Evolutionary conservation across 2,329 filamentous ascomycete species (phyloP), one percentile per base, ranked within the genome.

Genomic region (Fusarium domesticum): DNA sequence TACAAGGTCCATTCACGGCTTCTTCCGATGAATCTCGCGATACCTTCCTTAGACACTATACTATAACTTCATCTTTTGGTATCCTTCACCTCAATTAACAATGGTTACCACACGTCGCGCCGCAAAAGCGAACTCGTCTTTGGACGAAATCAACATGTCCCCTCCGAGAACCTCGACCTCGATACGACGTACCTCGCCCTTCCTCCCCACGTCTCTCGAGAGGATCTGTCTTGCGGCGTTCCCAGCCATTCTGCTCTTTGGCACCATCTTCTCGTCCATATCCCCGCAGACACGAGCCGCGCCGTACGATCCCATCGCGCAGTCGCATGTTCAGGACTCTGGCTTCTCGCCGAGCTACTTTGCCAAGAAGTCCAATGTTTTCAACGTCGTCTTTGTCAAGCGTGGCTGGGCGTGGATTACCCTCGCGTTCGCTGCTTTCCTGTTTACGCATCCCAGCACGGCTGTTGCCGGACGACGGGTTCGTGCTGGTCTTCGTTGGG

Each of bases 351-450:
- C 87, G 3, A 85, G 78, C 64, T 98, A 97, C 74, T 98, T 98
- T 66, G 92, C 93, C 36, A 85, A 85, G 58, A 98, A 98, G 70
- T 78, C 83, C 66, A 98, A 98, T 70, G 59, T 96, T 40, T 87
- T 97, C 78, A 98, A 98, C 64, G 68, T 87, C 36, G 79, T 90
- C 59, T 98, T 97, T 63, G 93, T 98, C 61, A 98, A 98, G 75
- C 76, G 87, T 42, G 92, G 92, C 49, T 98, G 93, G 93, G 79
- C 84, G 38, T 98, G 93, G 93, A 83, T 89, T 20, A 90, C 87
- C 0, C 64, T 80, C 8, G 84, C 88, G 1, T 91, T 96, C 60
- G 68, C 78, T 25, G 66, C 80, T 14, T 89, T 96, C 49, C 65
- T 87, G 6, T 65, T 83, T 33, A 83, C 82, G 18, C 86, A 95